Evolutionary conservation across 768 basidiomycete species (phyloP).

Genomic region (Lyophyllum decastes): DNA sequence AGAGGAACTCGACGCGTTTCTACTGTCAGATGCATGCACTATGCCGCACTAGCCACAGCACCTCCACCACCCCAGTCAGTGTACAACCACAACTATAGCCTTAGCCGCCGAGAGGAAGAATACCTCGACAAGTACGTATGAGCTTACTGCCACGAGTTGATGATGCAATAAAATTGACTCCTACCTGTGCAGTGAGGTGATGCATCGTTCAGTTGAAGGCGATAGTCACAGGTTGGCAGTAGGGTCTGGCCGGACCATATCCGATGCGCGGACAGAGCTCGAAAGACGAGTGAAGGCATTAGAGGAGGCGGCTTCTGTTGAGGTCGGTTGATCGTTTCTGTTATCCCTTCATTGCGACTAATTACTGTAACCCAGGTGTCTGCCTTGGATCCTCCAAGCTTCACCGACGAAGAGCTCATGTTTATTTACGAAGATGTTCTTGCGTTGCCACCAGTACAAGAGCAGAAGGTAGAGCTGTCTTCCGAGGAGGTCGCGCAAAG

Average conservation of each 20-base stretch:
- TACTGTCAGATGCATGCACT: conserved; percentile 18
- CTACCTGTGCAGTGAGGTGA: background rate
- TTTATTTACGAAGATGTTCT: conserved; percentile 47
- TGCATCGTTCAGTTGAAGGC: background rate
- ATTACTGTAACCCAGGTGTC: conserved; percentile 24
- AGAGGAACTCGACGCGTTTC: conserved; percentile 11
- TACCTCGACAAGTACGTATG: background rate
- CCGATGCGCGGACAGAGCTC: conserved; percentile 27
- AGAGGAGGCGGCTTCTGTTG: conserved; percentile 33
- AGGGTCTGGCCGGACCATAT: conserved; percentile 13
- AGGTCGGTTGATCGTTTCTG: conserved; percentile 27
- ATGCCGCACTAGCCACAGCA: conserved; percentile 18
- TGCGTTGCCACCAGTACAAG: conserved; percentile 25
- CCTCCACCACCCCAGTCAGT: conserved; percentile 3
- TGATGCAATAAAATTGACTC: background rate
- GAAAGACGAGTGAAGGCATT: conserved; percentile 37
- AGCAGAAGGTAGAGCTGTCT: conserved; percentile 7
- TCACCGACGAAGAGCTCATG: conserved; percentile 44
- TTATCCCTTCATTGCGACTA: conserved; percentile 1
- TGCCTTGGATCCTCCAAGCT: conserved; percentile 32
- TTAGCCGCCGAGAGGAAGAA: background rate
- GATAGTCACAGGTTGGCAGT: conserved; percentile 19
- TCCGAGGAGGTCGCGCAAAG: conserved; percentile 14
- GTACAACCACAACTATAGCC: conserved; percentile 7
- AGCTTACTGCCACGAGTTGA: background rate